These are phyloP conservation scores for Silene uniflora DNA, from an alignment of 148 eudicot species.

Conservation along the genomic window DNA sequence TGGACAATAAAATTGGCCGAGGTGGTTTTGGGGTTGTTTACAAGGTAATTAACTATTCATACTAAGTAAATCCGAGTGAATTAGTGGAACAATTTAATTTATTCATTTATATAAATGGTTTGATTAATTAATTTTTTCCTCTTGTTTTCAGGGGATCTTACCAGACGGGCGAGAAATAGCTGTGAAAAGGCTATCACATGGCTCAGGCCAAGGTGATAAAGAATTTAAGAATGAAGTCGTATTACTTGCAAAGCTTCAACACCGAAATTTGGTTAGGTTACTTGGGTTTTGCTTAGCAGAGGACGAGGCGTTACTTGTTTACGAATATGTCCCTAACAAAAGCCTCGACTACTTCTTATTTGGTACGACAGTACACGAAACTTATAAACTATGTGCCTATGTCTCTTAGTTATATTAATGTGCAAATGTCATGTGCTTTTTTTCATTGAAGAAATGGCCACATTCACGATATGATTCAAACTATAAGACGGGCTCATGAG, in stretches of 20 bases:
- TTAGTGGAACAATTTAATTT: not conserved
- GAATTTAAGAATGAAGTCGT: slow-evolving; percentile 18
- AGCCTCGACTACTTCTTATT: slow-evolving; percentile 20
- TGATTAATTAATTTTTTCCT: not conserved
- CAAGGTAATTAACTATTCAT: not conserved
- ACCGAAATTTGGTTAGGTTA: slow-evolving; percentile 16
- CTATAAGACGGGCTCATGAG: no score
- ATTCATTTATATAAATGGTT: not conserved
- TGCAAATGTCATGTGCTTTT: no score
- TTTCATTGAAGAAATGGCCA: no score
- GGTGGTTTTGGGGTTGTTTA: slow-evolving; percentile 20
- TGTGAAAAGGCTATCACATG: slow-evolving; percentile 12
- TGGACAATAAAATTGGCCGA: slow-evolving; percentile 5
- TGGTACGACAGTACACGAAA: not conserved
- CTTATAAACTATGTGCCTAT: not conserved
- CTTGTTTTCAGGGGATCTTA: slow-evolving; percentile 10
- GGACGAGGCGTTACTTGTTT: slow-evolving; percentile 11
- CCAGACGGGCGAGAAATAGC: slow-evolving; percentile 19
- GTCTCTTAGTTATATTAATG: not conserved
- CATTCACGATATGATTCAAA: no score
- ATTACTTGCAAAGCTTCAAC: slow-evolving; percentile 21
- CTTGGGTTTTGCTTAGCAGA: slow-evolving; percentile 10
- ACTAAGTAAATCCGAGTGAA: not conserved
- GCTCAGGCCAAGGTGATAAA: slow-evolving; percentile 18
- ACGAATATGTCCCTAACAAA: slow-evolving; percentile 13